Percentiles rank a stretch among this genome's conserved stretches.
phyloP scores from a whole-genome alignment of 148 eudicot genomes.

The Selenicereus undatus region DNA sequence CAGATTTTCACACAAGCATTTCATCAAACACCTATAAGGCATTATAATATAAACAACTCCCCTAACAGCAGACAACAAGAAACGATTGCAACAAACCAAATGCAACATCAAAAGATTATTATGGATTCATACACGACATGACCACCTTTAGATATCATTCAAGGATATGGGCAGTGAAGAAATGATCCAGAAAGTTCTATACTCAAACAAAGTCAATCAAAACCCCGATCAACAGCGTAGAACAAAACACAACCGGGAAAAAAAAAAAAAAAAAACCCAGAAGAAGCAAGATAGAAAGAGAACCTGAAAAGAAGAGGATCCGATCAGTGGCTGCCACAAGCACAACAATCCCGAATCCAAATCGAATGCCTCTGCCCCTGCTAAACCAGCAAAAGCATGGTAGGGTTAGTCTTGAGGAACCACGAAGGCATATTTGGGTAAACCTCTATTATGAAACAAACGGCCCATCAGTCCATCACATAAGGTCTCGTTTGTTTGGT shows the following conservation, averaged over 20 bases:
- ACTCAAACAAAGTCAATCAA: background rate
- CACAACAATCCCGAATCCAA: background rate
- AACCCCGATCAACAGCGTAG: background rate
- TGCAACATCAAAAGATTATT: background rate
- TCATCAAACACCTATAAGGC: constrained; percentile 1
- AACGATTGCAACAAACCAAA: background rate
- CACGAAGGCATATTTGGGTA: too few species aligned
- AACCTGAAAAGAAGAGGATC: background rate
- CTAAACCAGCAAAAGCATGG: too few species aligned
- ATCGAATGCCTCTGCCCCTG: too few species aligned
- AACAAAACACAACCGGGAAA: background rate
- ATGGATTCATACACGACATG: background rate
- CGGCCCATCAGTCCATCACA: too few species aligned
- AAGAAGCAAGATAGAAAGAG: background rate
- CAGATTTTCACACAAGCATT: background rate
- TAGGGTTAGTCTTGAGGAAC: too few species aligned
- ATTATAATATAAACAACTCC: background rate
- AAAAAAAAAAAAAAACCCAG: background rate
- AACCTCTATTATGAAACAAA: too few species aligned
- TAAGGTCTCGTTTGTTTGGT: too few species aligned
- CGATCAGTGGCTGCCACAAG: background rate
- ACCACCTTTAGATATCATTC: background rate
- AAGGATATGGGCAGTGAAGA: background rate
- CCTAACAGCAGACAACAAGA: background rate
- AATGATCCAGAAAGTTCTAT: constrained; percentile 4